Evolutionary conservation across 78 protist genomes (phyloP).

Genomic region (Creolimax fragrantissima): DNA sequence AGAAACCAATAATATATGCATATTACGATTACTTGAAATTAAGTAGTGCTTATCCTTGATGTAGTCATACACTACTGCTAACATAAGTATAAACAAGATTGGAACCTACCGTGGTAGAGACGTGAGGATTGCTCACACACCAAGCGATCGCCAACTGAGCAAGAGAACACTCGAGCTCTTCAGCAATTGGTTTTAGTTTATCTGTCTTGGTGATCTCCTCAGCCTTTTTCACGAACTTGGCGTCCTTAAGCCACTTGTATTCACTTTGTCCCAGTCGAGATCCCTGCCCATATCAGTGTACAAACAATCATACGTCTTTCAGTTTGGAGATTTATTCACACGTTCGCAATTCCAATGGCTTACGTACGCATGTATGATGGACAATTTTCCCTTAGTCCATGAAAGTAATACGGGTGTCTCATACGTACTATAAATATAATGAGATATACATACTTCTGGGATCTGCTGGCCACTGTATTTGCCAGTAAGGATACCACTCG

Average conservation of each 20-base stretch:
- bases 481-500: conserved; percentile 44
- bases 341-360: too few species aligned
- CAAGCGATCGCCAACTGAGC: conserved; percentile 49
- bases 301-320: too few species aligned
- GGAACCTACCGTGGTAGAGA: conserved; percentile 22
- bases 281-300: conserved; percentile 18
- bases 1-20: background rate
- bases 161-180: conserved; percentile 25
- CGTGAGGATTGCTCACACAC: conserved; percentile 27
- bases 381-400: too few species aligned
- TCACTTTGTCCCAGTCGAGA: conserved; percentile 17
- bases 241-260: conserved; percentile 9
- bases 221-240: background rate
- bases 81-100: too few species aligned
- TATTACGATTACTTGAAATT: background rate
- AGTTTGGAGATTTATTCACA: too few species aligned
- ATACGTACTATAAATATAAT: too few species aligned
- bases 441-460: too few species aligned
- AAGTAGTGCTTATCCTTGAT: too few species aligned
- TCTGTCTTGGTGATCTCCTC: background rate
- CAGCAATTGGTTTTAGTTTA: conserved; percentile 18
- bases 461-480: conserved; percentile 21
- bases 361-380: too few species aligned
- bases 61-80: too few species aligned
- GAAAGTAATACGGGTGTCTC: too few species aligned